Conservation (phyloP, 2,329 filamentous ascomycete species). For the Verticillium nonalfalfae region DNA sequence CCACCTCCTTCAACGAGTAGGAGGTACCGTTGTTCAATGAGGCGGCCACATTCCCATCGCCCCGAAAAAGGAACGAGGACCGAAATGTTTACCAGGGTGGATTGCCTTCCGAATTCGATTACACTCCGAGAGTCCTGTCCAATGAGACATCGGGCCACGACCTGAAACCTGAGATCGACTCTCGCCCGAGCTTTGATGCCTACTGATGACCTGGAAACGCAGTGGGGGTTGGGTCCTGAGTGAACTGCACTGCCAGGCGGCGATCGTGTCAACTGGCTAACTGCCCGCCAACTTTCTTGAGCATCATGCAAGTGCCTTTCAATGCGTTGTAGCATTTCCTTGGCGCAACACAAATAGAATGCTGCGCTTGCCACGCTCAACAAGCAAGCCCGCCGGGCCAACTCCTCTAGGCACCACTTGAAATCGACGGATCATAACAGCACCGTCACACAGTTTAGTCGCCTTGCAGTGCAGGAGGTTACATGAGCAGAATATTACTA, state of each 20-base stretch:
- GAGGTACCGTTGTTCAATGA: too few species aligned
- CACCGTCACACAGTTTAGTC: background rate
- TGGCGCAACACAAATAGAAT: too few species aligned
- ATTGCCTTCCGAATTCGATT: background rate
- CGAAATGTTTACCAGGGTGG: background rate
- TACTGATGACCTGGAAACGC: background rate
- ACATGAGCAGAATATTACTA: background rate
- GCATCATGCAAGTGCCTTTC: too few species aligned
- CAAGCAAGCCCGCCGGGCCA: too few species aligned
- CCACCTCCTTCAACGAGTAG: too few species aligned
- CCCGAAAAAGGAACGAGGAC: background rate
- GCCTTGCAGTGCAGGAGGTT: background rate
- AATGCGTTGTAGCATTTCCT: too few species aligned
- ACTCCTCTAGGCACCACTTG: background rate
- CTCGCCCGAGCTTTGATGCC: background rate
- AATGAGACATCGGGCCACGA: background rate
- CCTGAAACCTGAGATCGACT: background rate
- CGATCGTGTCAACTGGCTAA: too few species aligned
- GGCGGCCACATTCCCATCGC: background rate
- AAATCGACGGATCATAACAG: background rate
- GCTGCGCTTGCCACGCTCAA: too few species aligned
- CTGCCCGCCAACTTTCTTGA: too few species aligned
- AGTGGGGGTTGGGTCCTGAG: too few species aligned
- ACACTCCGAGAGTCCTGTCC: background rate
- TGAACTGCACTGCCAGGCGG: too few species aligned